Base-by-base conservation (phyloP, 257 asterid species). In the Solanum ossicruentum region DNA sequence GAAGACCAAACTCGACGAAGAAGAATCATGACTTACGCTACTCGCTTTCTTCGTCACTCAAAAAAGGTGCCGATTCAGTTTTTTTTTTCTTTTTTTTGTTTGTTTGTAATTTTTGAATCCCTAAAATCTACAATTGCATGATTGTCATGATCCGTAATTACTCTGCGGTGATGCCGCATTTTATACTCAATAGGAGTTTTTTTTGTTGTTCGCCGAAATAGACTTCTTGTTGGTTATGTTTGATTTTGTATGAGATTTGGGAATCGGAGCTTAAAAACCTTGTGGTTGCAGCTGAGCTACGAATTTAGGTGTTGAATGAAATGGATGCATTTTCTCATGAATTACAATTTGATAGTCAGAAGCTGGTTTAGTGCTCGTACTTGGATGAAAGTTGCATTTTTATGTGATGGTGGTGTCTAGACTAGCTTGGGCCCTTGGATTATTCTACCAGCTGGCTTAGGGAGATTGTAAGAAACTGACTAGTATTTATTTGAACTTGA, bases 1-100 rank as follows among this genome's bases (percentile, higher is more conserved):
- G 18, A 69, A 39, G 61, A 63, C 28, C 18, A 12, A 12, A 36
- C 6, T 3, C 39, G 39, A 36, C 5, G 41, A 55, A 13, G n/a
- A 55, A 13, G 45, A 56, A 79, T 73, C 58, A 93, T 88, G 95
- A 88, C 93, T 85, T 88, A 88, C 83, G 88, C 92, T 36, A 89
- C 91, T 83, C 93, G 94, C 85, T 77, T 95, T 80, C 52, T 92
- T 81, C 93, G 91, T 86, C 95, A 94, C 89, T 91, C 95, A 10
- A 89, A 84, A 81, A 93, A 91, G 95, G 99, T 94, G 0, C 77
- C 2, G 70, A 23, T 80, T 84, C 63, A 39, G 21, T 43, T 63
- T 3, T 82, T 56, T 6, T 17, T 45, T 21, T n/a, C 12, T 36
- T 8, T 7, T 11, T 12, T 17, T 41, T 73, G 0, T 47, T 41